phyloP scores from a whole-genome alignment of 768 basidiomycete genomes.

The Mycena rosella region DNA sequence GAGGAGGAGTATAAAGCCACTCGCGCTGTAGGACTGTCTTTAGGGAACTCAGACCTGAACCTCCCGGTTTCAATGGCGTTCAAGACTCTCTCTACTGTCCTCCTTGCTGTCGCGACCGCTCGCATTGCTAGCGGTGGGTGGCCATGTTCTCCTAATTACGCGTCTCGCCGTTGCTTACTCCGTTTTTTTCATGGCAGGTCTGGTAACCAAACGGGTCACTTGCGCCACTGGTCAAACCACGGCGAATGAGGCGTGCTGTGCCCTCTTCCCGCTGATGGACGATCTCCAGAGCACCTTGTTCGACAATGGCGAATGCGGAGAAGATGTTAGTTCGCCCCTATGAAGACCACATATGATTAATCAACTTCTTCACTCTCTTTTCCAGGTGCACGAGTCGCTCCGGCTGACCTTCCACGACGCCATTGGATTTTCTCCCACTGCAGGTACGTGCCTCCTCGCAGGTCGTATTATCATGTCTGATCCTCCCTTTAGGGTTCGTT shows the following conservation, averaged over 20 bases:
- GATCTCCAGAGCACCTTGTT: slow-evolving; percentile 33
- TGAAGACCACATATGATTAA: too few relatives aligned
- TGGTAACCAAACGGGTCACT: slow-evolving; percentile 4
- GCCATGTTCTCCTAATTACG: background rate
- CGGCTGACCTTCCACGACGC: slow-evolving; percentile 31
- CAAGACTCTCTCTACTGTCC: slow-evolving; percentile 19
- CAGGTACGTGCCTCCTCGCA: too few relatives aligned
- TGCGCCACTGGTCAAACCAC: slow-evolving; percentile 37
- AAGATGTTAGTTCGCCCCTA: slow-evolving; percentile 15
- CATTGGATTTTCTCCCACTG: slow-evolving; percentile 33
- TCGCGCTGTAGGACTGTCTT: too few relatives aligned
- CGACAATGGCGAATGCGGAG: slow-evolving; percentile 27
- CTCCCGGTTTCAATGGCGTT: slow-evolving; percentile 11
- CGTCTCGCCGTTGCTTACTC: too few relatives aligned
- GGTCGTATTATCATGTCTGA: too few relatives aligned
- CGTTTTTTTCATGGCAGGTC: too few relatives aligned
- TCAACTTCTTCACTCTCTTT: too few relatives aligned
- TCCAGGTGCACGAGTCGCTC: slow-evolving; percentile 29
- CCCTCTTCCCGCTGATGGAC: slow-evolving; percentile 25
- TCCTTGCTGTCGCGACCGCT: slow-evolving; percentile 19
- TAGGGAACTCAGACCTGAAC: background rate
- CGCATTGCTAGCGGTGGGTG: slow-evolving; percentile 9
- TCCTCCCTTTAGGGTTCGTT: too few relatives aligned
- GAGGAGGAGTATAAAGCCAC: too few relatives aligned
- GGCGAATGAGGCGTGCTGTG: slow-evolving; percentile 35